A percentile compares a stretch with the other conserved stretches of the same genome.
phyloP scores from a whole-genome alignment of 179 eudicot species.

The Actinidia arguta region DNA sequence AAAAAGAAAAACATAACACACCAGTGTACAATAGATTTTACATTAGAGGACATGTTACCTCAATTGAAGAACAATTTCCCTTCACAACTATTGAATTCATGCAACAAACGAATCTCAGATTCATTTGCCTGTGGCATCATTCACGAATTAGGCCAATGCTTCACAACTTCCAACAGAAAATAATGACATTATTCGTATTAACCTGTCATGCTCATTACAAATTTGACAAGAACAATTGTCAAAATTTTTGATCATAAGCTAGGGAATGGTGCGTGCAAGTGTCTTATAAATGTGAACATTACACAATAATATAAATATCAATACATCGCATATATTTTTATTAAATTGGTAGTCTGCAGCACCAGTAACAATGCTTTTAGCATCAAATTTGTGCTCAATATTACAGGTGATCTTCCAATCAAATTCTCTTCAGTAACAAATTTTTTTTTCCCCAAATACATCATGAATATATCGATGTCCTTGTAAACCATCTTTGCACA shows the following conservation, averaged over 20 bases:
- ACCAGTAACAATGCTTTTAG: not conserved
- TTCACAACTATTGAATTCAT: conserved; percentile 64
- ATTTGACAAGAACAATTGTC: not conserved
- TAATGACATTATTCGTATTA: not conserved
- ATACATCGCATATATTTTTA: not conserved
- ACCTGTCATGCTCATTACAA: not conserved
- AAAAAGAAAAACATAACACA: not conserved
- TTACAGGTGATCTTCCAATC: not conserved
- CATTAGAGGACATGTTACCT: conserved; percentile 51
- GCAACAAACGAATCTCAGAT: conserved; percentile 88
- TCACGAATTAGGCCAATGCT: conserved; percentile 14
- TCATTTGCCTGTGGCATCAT: conserved; percentile 71
- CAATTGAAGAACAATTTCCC: conserved; percentile 64
- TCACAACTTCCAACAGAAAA: conserved; percentile 14
- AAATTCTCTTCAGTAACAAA: not conserved
- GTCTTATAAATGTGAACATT: not conserved
- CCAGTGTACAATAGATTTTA: not conserved
- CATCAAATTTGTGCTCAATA: not conserved
- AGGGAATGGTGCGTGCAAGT: not conserved
- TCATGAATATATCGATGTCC: not conserved
- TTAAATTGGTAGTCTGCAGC: not conserved
- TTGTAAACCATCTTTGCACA: not conserved
- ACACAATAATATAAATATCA: not conserved
- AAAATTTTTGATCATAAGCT: not conserved
- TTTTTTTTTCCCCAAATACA: not conserved